Evolutionary conservation across 768 basidiomycete species (phyloP).

Genomic region (Tulasnella calospora): DNA sequence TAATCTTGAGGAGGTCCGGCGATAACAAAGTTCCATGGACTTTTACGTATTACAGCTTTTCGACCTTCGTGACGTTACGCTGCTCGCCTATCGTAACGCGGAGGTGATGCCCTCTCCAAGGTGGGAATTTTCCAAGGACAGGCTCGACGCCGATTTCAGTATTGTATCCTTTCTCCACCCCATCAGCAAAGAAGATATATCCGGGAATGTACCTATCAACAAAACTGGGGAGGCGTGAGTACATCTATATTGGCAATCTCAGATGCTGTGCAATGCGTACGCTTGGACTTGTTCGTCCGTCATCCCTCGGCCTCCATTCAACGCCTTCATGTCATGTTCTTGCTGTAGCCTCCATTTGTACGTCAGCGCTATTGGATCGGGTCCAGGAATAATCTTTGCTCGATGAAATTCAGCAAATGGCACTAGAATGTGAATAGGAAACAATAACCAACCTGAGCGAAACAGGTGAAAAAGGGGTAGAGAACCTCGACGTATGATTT

Average conservation of each 20-base stretch:
- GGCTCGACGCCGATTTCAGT: not conserved
- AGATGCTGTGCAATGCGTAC: constrained; percentile 34
- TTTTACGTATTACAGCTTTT: not conserved
- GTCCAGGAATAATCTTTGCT: constrained; percentile 32
- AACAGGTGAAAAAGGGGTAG: constrained; percentile 68
- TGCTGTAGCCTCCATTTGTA: constrained; percentile 89
- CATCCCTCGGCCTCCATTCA: constrained; percentile 86
- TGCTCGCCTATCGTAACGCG: constrained; percentile 15
- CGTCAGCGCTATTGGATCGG: constrained; percentile 46
- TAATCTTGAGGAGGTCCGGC: not conserved
- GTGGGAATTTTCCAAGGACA: not conserved
- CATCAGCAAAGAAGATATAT: constrained; percentile 78
- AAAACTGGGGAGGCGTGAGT: constrained; percentile 48
- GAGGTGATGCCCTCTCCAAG: constrained; percentile 6
- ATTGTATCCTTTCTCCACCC: constrained; percentile 37
- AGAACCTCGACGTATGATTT: constrained; percentile 51
- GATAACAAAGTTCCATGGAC: not conserved
- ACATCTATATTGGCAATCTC: constrained; percentile 1
- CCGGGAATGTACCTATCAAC: constrained; percentile 92
- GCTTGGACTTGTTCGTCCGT: constrained; percentile 67
- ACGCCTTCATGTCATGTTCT: constrained; percentile 81
- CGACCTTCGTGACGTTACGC: not conserved
- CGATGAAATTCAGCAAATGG: not conserved
- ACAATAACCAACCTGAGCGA: constrained; percentile 61
- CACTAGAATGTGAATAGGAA: not conserved